phyloP scores from a whole-genome alignment of 768 basidiomycete genomes.

The Rubroboletus pulcherrimus region DNA sequence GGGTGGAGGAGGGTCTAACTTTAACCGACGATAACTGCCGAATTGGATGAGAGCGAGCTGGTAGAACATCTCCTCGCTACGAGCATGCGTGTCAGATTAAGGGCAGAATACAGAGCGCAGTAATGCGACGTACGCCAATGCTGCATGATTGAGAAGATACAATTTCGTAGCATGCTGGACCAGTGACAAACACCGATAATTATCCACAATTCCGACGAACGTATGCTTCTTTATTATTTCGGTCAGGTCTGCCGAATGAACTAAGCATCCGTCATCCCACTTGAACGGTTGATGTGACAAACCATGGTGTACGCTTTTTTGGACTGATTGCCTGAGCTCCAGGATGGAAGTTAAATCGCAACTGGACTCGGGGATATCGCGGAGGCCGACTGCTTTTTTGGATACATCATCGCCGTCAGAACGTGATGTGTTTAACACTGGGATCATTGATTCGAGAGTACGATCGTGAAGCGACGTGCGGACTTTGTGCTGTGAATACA shows the following conservation, averaged over 20 bases:
- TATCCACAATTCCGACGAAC: conserved; percentile 90
- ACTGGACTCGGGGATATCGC: conserved; percentile 68
- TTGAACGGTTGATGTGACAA: conserved; percentile 21
- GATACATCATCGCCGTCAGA: conserved; percentile 26
- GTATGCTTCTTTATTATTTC: conserved; percentile 85
- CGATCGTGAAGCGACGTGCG: conserved; percentile 83
- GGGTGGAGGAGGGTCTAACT: conserved; percentile 78
- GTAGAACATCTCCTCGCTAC: conserved; percentile 91
- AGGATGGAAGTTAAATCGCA: conserved; percentile 75
- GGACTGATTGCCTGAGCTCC: conserved; percentile 55
- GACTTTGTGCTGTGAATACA: conserved; percentile 84
- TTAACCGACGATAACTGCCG: conserved; percentile 70
- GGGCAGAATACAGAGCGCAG: neutral
- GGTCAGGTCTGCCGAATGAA: conserved; percentile 54
- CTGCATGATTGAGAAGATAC: conserved; percentile 83
- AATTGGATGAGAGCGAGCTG: conserved; percentile 92
- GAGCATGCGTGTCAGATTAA: neutral
- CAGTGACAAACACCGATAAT: conserved; percentile 66
- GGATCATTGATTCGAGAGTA: conserved; percentile 95
- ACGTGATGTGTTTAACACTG: conserved; percentile 54
- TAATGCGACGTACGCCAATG: conserved; percentile 63
- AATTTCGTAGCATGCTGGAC: conserved; percentile 87
- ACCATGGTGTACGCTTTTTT: conserved; percentile 70
- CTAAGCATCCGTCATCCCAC: neutral
- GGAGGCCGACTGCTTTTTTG: conserved; percentile 28